Base-by-base conservation (phyloP, 352 stramenopile species). In the Thraustotheca clavata region DNA sequence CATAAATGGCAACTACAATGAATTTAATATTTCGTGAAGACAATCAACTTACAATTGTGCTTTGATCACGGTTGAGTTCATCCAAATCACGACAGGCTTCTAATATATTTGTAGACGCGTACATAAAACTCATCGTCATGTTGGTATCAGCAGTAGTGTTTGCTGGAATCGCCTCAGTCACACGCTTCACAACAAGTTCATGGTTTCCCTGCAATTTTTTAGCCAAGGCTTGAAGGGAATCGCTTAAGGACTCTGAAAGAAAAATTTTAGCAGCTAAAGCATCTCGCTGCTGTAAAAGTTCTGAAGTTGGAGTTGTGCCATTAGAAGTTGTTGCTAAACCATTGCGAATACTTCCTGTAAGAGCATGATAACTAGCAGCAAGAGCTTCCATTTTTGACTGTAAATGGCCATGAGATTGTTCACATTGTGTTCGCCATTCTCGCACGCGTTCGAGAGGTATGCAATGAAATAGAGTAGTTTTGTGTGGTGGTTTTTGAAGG, bases 31-130 rank as follows among this genome's bases (percentile, higher is more conserved):
- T 18, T 3, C 5, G 24, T 20, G 26, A 33, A 34, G 54, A 67
- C 46, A 16, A 36, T 35, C 4, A 11, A 67, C 69, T 29, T 72
- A 87, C 82, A 78, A 88, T 78, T 47, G 88, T 81, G 47, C 86
- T 78, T 60, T 94, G 85, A 32, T 78, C 70, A 62, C 82, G 81
- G 36, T 89, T 86, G 29, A 94, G 62, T 48, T 83, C 77, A 55
- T 94, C 85, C 26, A 94, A 84, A 7, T 80, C 77, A 27, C 85
- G 83, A 69, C 79, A 94, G n/a, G 89, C 76, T 60, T 94, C 85
- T 14, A 94, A 69, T 35, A 81, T 78, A 36, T 76, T 81, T 2
- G 81, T 83, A 0, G 85, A 94, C 20, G 80, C 82, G 59, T 88
- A 81, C 83, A 94, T 89, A 57, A 79, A 85, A 62, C 71, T 79